These are phyloP conservation scores for Pyrenophora graminea DNA, from an alignment of 2,329 filamentous ascomycete species.

Conservation along the genomic window DNA sequence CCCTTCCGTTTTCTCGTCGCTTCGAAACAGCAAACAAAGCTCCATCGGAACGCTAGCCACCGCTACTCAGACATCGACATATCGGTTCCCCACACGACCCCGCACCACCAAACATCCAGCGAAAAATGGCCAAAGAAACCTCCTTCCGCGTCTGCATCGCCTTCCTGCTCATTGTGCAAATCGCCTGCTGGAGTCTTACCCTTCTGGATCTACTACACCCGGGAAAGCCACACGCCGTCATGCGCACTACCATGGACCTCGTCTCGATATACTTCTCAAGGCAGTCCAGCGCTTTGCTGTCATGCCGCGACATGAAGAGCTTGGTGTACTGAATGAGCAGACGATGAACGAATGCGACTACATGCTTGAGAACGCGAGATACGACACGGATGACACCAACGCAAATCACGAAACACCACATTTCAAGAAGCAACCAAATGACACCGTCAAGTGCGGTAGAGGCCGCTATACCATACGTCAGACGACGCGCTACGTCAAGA, in stretches of 20 bases:
- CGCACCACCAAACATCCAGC: constrained; percentile 1
- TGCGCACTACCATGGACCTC: constrained; percentile 25
- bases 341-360: neutral
- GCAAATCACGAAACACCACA: neutral
- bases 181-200: constrained; percentile 37
- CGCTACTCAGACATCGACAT: too few species aligned
- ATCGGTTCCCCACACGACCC: too few species aligned
- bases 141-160: constrained; percentile 37
- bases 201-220: constrained; percentile 39
- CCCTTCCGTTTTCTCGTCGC: too few species aligned
- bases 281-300: constrained; percentile 23
- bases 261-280: constrained; percentile 12
- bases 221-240: constrained; percentile 29
- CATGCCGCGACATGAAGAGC: constrained; percentile 23
- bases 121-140: constrained; percentile 31
- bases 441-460: neutral
- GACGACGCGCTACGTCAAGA: too few species aligned
- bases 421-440: neutral
- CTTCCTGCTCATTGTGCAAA: constrained; percentile 38
- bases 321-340: constrained; percentile 5
- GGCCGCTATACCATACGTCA: neutral
- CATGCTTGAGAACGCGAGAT: neutral
- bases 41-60: too few species aligned
- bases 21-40: too few species aligned
- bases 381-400: neutral